Base-by-base conservation (phyloP, 2,329 filamentous ascomycete genomes). In the Talaromyces sp. region DNA sequence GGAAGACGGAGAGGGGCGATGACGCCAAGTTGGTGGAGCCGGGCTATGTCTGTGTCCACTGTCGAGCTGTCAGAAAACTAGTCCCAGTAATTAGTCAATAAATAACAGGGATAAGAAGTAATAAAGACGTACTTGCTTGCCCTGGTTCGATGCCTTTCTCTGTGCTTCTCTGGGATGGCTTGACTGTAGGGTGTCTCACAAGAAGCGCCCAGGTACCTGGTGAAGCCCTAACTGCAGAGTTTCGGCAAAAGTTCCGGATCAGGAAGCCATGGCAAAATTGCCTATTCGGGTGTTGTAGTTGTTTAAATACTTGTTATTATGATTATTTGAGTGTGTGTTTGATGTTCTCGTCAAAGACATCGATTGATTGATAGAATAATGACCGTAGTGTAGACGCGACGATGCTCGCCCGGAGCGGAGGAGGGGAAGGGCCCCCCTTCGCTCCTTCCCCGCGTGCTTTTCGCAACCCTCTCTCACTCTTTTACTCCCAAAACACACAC, bases 1-100 rank as follows among this genome's bases (percentile, higher is more conserved):
- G 95, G 39, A 95, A 99, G 98, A 98, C 71, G 95, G 95, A 39
- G 95, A 99, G 49, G 49, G 25, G 49, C 6, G 49, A 52, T 52
- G 49, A 53, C 25, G 49, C 25, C 49, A 53, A 53, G 15, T n/a
- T 11, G 25, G 28, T 53, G 25, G 49, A 28, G 49, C 28, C 49
- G 11, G 49, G 17, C 49, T 13, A 30, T 17, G 22, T 15, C 13
- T 15, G 33, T 28, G 49, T 25, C 49, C 49, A 25, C 27, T 7
- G 17, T 19, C 44, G 44, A 47, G 44, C 44, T 47, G 44, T 47
- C 44, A 47, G 19, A 25, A 25, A 22, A 47, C 44, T 25, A 47
- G 9, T 13, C 5, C 2, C 44, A 47, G 10, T 11, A 19, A 47
- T 30, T 30, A 30, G 28, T 47, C 5, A 19, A 25, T 8, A 47